A percentile compares a stretch with the other conserved stretches of the same genome.
Conservation (phyloP, 2,329 filamentous ascomycete genomes). For the Shiraia bambusicola region DNA sequence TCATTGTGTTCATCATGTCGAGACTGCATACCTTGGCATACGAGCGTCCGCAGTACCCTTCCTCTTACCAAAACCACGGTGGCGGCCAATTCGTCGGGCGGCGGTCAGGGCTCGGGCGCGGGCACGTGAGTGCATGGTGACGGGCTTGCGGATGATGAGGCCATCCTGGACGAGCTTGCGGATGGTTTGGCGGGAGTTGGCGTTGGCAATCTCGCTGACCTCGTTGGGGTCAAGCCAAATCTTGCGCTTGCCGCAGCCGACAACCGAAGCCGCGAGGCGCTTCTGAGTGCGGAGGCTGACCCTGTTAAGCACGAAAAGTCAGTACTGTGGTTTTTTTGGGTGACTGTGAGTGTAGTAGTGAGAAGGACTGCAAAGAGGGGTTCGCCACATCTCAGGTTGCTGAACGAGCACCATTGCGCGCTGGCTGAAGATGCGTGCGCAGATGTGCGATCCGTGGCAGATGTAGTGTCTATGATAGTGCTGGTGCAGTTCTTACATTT, state of each 20-base stretch:
- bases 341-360: slow-evolving; percentile 19
- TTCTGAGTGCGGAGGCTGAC: slow-evolving; percentile 99
- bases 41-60: slow-evolving; percentile 99
- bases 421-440: slow-evolving; percentile 21
- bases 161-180: slow-evolving; percentile 99
- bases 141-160: slow-evolving; percentile 99
- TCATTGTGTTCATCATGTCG: slow-evolving; percentile 17
- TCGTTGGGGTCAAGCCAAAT: slow-evolving; percentile 99
- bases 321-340: slow-evolving; percentile 28
- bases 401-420: slow-evolving; percentile 18
- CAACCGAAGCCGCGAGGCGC: slow-evolving; percentile 97
- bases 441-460: slow-evolving; percentile 21
- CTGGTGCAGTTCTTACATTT: slow-evolving; percentile 44
- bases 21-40: slow-evolving; percentile 83
- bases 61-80: slow-evolving; percentile 99
- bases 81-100: slow-evolving; percentile 90
- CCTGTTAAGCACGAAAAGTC: slow-evolving; percentile 58
- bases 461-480: slow-evolving; percentile 8
- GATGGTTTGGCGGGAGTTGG: slow-evolving; percentile 99
- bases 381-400: slow-evolving; percentile 34
- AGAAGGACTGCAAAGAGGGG: slow-evolving; percentile 36
- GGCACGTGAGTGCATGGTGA: slow-evolving; percentile 98
- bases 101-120: slow-evolving; percentile 94
- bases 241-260: slow-evolving; percentile 99
- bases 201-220: slow-evolving; percentile 98